These are phyloP conservation scores for Solanum aculeatissimum DNA, from an alignment of 305 asterid species.

Conservation along the genomic window DNA sequence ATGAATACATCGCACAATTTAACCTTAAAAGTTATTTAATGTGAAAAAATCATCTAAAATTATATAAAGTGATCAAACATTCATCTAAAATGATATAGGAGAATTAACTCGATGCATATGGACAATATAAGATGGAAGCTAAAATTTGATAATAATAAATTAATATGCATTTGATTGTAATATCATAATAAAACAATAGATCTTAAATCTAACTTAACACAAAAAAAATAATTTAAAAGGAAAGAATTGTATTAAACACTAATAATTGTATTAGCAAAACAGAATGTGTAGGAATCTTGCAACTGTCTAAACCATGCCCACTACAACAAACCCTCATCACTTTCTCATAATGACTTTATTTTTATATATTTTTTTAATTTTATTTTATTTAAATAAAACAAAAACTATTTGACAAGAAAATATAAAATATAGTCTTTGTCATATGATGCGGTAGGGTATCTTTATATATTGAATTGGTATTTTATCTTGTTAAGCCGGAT, in stretches of 20 bases:
- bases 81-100: no score
- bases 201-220: neutral
- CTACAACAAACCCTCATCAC: neutral
- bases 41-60: neutral
- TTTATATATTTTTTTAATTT: neutral
- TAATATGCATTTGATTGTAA: neutral
- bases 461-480: neutral
- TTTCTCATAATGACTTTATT: neutral
- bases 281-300: neutral
- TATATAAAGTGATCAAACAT: no score
- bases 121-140: neutral
- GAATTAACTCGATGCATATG: neutral
- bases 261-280: no score
- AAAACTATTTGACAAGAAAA: neutral
- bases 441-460: neutral
- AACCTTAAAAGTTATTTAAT: neutral
- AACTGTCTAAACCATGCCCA: neutral
- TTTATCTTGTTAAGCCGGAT: no score
- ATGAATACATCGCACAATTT: no score
- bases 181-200: neutral
- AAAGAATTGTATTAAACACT: no score
- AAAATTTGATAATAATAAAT: no score
- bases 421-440: neutral
- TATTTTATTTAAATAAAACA: neutral
- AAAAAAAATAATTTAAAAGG: no score